Evolutionary conservation across 2,329 filamentous ascomycete genomes (phyloP).

Genomic region (Calonectria henricotiae): DNA sequence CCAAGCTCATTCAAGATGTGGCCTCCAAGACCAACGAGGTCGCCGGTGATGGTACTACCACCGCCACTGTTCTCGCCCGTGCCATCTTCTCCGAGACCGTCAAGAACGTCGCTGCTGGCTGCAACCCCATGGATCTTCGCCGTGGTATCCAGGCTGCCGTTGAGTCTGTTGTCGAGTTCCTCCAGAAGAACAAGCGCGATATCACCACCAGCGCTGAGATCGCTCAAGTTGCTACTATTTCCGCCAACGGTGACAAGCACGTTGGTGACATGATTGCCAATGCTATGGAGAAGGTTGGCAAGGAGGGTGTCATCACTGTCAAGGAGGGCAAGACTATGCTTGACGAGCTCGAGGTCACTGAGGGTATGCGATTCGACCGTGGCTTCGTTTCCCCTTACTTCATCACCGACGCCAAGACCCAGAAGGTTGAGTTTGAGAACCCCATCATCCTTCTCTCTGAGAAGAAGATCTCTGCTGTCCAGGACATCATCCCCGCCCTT

Average conservation of each 20-base stretch:
- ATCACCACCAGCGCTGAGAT: conserved; percentile 98
- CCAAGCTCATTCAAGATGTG: conserved; percentile 96
- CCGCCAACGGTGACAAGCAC: conserved; percentile 95
- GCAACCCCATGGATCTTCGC: conserved; percentile 99
- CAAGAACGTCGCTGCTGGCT: conserved; percentile 99
- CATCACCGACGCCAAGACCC: conserved; percentile 98
- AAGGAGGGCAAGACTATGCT: conserved; percentile 99
- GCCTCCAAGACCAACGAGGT: conserved; percentile 99
- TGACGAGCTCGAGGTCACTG: conserved; percentile 98
- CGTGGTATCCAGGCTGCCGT: conserved; percentile 98
- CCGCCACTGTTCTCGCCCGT: conserved; percentile 95
- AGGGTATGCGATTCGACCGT: conserved; percentile 99
- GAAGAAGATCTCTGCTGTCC: conserved; percentile 99
- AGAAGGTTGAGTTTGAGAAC: conserved; percentile 99
- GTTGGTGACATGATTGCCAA: conserved; percentile 96
- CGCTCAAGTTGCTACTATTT: conserved; percentile 98
- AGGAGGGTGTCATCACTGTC: conserved; percentile 99
- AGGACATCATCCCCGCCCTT: conserved; percentile 98
- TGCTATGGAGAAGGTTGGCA: conserved; percentile 99
- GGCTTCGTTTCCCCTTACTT: conserved; percentile 99
- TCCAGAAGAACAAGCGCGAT: conserved; percentile 96
- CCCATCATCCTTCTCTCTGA: conserved; percentile 97
- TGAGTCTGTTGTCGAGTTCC: conserved; percentile 92
- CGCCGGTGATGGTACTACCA: conserved; percentile 98
- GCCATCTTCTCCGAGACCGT: conserved; percentile 99